Evolutionary conservation across 148 eudicot genomes (phyloP), one percentile per base, ranked within the genome.

Genomic region (Dianthus caryophyllus): DNA sequence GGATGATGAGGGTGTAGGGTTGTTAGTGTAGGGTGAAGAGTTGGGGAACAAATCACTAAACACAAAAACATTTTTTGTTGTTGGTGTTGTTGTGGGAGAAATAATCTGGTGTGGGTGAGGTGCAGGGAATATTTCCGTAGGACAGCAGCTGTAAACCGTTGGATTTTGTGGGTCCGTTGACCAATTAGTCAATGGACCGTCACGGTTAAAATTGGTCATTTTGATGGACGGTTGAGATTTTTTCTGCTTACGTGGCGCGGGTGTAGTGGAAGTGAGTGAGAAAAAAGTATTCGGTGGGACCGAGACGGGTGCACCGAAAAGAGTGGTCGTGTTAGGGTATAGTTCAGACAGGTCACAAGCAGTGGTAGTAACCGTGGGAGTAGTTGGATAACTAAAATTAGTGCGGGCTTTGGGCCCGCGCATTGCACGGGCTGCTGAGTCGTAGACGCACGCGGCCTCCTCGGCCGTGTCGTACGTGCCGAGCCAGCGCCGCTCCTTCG

Each of bases 401-500:
- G 93, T 87, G 9, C 93, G 69, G 1, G 93, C 93, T 64, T 83
- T 84, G 21, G 41, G 27, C 1, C 96, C 96, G 0, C 90, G 86
- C 92, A 89, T 84, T 63, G 92, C 81, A 0, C 92, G 84, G 1
- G 96, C 96, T 26, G 96, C 96, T 26, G 71, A 75, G 76, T 89
- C 96, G 54, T 89, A 89, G 2, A 92, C 96, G 11, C 85, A 83
- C 0, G 96, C 96, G 0, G 96, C 96, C 48, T 89, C 96, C 65
- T 84, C 96, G 16, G 96, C 91, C 9, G 96, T 88, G 73, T 88
- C 91, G 27, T 81, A 89, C 3, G 96, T 89, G 3, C 96, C 96
- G 0, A 90, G 83, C 93, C 96, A 90, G 15, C 93, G 78, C 31
- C 96, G 57, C 36, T 90, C 96, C 47, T 90, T 90, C 0, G 88